Conservation (phyloP, 257 asterid genomes). For the Striga asiatica region DNA sequence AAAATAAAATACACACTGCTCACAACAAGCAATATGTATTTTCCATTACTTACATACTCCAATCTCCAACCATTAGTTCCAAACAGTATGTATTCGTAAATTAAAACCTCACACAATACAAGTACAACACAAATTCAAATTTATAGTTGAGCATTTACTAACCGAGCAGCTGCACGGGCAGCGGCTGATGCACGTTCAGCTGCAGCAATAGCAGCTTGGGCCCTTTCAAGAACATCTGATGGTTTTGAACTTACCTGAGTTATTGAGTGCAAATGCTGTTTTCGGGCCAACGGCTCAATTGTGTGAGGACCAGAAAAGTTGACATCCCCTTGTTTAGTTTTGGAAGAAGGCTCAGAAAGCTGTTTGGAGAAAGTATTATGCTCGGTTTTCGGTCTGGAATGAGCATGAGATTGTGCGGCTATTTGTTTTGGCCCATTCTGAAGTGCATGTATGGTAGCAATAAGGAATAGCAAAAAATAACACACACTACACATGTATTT, state of each 20-base stretch:
- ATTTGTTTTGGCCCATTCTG: slow-evolving; percentile 87
- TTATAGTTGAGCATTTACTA: slow-evolving; percentile 51
- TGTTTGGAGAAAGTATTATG: slow-evolving; percentile 19
- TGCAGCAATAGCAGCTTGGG: slow-evolving; percentile 72
- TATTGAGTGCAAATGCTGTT: slow-evolving; percentile 16
- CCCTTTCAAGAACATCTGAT: slow-evolving; percentile 50
- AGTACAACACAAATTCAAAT: too few species aligned
- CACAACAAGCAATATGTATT: neutral
- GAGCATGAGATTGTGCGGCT: slow-evolving; percentile 21
- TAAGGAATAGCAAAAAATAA: too few species aligned
- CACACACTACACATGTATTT: neutral
- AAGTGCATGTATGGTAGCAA: slow-evolving; percentile 6
- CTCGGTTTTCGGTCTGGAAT: slow-evolving; percentile 13
- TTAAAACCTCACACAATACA: too few species aligned
- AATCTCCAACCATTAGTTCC: neutral
- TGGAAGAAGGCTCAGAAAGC: slow-evolving; percentile 19
- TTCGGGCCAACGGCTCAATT: slow-evolving; percentile 18
- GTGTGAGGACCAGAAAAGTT: slow-evolving; percentile 13
- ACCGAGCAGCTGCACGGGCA: slow-evolving; percentile 81
- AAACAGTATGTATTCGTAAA: neutral
- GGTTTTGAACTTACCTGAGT: slow-evolving; percentile 22
- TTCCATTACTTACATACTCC: neutral
- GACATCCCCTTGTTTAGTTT: slow-evolving; percentile 17
- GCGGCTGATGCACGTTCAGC: slow-evolving; percentile 94
- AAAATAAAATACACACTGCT: too few species aligned